A percentile compares a stretch with the other conserved stretches of the same genome.
phyloP scores from a whole-genome alignment of 192 early-diverging fungal species.

The Coemansia sp. region DNA sequence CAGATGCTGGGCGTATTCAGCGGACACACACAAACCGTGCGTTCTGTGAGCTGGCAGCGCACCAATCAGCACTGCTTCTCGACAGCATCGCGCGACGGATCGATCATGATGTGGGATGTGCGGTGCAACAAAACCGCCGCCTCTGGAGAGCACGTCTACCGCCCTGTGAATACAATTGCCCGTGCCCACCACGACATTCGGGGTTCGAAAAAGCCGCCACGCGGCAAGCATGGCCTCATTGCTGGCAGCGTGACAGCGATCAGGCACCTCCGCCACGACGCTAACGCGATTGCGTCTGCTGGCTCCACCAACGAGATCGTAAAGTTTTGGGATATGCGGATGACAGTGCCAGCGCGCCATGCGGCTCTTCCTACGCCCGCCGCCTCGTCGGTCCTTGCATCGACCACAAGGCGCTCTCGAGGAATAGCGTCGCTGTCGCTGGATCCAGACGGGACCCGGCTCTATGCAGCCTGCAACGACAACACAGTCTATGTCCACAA shows the following conservation, averaged over 20 bases:
- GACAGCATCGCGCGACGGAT: slow-evolving; percentile 73
- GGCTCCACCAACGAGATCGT: slow-evolving; percentile 59
- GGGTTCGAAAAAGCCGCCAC: slow-evolving; percentile 7
- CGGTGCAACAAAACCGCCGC: slow-evolving; percentile 57
- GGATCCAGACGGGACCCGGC: slow-evolving; percentile 61
- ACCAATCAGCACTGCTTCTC: slow-evolving; percentile 65
- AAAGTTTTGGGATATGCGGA: slow-evolving; percentile 84
- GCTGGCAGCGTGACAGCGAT: slow-evolving; percentile 36
- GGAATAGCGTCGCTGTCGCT: slow-evolving; percentile 71
- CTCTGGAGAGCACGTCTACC: slow-evolving; percentile 17
- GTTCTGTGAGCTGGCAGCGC: slow-evolving; percentile 65
- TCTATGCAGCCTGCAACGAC: slow-evolving; percentile 76
- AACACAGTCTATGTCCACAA: slow-evolving; percentile 73
- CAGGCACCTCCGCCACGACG: slow-evolving; percentile 26
- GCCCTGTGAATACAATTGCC: slow-evolving; percentile 35
- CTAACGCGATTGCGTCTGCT: slow-evolving; percentile 28
- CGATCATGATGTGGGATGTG: slow-evolving; percentile 75
- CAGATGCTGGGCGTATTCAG: slow-evolving; percentile 58
- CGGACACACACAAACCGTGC: slow-evolving; percentile 73
- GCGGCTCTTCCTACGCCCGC: slow-evolving; percentile 49
- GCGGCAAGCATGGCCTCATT: slow-evolving; percentile 15
- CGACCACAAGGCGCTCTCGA: slow-evolving; percentile 27
- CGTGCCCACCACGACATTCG: slow-evolving; percentile 32
- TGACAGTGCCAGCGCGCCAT: slow-evolving; percentile 40
- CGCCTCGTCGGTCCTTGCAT: slow-evolving; percentile 44